Percentiles rank a stretch among this genome's conserved stretches.
Conservation (phyloP, 495 filamentous ascomycete species). For the Penicillium dipodomyicola region DNA sequence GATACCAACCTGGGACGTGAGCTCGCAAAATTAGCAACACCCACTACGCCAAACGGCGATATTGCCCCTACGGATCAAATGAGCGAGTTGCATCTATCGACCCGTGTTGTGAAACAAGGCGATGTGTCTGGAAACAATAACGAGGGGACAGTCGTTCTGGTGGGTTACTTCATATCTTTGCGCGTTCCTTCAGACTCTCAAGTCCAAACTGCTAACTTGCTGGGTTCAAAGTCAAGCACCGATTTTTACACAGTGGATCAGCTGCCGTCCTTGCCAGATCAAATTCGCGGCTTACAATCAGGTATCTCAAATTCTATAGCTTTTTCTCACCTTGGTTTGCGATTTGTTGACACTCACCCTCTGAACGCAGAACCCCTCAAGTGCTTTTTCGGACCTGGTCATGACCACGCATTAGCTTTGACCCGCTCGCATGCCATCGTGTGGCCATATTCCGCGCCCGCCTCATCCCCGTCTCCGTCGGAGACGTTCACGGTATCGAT, state of each 20-base stretch:
- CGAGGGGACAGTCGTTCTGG: constrained; percentile 63
- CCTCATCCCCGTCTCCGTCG: constrained; percentile 56
- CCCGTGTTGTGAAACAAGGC: constrained; percentile 56
- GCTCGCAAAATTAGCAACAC: constrained; percentile 15
- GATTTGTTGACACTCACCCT: constrained; percentile 19
- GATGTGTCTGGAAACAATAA: constrained; percentile 47
- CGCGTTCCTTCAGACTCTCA: neutral
- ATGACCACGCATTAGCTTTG: constrained; percentile 72
- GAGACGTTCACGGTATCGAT: constrained; percentile 75
- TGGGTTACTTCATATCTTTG: constrained; percentile 38
- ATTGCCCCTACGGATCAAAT: constrained; percentile 11
- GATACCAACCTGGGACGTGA: constrained; percentile 26
- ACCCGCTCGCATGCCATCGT: constrained; percentile 77
- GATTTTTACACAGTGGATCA: constrained; percentile 83
- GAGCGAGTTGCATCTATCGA: constrained; percentile 51
- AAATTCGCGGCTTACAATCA: constrained; percentile 58
- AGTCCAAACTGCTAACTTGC: constrained; percentile 20
- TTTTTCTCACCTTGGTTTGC: constrained; percentile 15
- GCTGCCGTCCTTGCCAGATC: constrained; percentile 75
- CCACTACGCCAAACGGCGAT: constrained; percentile 13
- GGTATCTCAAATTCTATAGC: constrained; percentile 39
- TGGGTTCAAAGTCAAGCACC: constrained; percentile 66
- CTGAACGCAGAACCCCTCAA: constrained; percentile 29
- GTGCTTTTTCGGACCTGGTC: constrained; percentile 62
- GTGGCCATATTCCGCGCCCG: constrained; percentile 70